phyloP scores from a whole-genome alignment of 805 yeast species.

The Brettanomyces anomalus region DNA sequence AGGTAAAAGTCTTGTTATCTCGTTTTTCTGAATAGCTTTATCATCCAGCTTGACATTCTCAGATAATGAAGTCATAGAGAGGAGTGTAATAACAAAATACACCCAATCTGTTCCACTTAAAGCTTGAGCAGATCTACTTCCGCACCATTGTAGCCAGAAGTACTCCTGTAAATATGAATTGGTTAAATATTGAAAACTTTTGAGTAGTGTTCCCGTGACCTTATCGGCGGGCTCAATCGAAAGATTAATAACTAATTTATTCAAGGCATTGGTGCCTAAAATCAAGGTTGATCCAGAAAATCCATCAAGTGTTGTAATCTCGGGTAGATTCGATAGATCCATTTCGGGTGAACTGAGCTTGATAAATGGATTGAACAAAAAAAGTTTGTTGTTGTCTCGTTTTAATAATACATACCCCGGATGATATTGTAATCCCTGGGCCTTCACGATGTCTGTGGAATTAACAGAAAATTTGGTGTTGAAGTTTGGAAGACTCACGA shows the following conservation, averaged over 20 bases:
- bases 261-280: slow-evolving; percentile 11
- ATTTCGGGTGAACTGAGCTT: slow-evolving; percentile 33
- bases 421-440: slow-evolving; percentile 22
- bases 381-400: slow-evolving; percentile 26
- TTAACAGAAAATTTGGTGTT: slow-evolving; percentile 15
- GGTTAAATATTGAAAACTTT: slow-evolving; percentile 41
- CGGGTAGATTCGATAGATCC: slow-evolving; percentile 17
- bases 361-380: slow-evolving; percentile 50
- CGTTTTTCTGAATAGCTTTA: slow-evolving; percentile 10
- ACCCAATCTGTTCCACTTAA: slow-evolving; percentile 47
- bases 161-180: slow-evolving; percentile 51
- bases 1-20: slow-evolving; percentile 19
- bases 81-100: slow-evolving; percentile 42
- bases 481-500: slow-evolving; percentile 17
- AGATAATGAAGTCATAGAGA: slow-evolving; percentile 40
- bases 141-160: slow-evolving; percentile 57
- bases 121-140: slow-evolving; percentile 35
- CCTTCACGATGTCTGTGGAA: slow-evolving; percentile 31
- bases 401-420: slow-evolving; percentile 40
- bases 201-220: slow-evolving; percentile 37
- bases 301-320: slow-evolving; percentile 15
- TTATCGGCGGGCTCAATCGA: slow-evolving; percentile 36
- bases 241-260: slow-evolving; percentile 26
- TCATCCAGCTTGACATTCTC: slow-evolving; percentile 23
- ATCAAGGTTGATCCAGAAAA: slow-evolving; percentile 18